Percentiles rank a stretch among this genome's conserved stretches.
phyloP scores from a whole-genome alignment of 2,329 filamentous ascomycete genomes.

The Ceratocystis albifundus region DNA sequence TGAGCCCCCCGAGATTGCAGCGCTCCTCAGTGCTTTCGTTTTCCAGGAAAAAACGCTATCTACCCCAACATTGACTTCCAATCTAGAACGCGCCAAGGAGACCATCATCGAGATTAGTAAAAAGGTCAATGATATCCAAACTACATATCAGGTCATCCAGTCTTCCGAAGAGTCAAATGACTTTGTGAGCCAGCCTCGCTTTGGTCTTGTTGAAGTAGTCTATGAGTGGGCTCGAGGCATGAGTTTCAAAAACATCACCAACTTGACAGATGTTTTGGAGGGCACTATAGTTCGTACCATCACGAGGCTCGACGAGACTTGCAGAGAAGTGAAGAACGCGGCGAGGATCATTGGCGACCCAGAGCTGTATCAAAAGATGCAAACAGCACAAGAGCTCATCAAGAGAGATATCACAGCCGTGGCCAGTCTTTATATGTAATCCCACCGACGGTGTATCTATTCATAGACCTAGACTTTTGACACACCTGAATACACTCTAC shows the following conservation, averaged over 20 bases:
- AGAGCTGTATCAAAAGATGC: constrained; percentile 89
- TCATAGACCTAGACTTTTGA: neutral
- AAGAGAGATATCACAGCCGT: constrained; percentile 90
- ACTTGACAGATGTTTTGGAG: constrained; percentile 89
- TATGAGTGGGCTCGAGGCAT: constrained; percentile 98
- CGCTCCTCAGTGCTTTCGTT: constrained; percentile 84
- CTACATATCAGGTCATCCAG: constrained; percentile 81
- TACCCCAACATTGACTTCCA: constrained; percentile 67
- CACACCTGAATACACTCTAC: no score
- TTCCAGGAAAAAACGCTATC: constrained; percentile 93
- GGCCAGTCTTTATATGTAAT: constrained; percentile 74
- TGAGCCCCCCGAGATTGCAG: constrained; percentile 92
- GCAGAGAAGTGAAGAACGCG: constrained; percentile 92
- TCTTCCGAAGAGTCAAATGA: constrained; percentile 84
- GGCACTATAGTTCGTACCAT: constrained; percentile 95
- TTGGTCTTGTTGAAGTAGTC: constrained; percentile 92
- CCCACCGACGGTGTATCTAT: neutral
- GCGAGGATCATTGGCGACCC: constrained; percentile 92
- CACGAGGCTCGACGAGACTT: constrained; percentile 87
- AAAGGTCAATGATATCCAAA: constrained; percentile 83
- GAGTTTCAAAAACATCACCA: constrained; percentile 96
- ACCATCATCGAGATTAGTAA: constrained; percentile 85
- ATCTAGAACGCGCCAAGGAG: constrained; percentile 68
- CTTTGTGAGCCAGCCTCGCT: constrained; percentile 74
- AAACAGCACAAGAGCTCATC: constrained; percentile 92